phyloP scores from a whole-genome alignment of 2,329 filamentous ascomycete species.

The Fonsecaea pedrosoi region DNA sequence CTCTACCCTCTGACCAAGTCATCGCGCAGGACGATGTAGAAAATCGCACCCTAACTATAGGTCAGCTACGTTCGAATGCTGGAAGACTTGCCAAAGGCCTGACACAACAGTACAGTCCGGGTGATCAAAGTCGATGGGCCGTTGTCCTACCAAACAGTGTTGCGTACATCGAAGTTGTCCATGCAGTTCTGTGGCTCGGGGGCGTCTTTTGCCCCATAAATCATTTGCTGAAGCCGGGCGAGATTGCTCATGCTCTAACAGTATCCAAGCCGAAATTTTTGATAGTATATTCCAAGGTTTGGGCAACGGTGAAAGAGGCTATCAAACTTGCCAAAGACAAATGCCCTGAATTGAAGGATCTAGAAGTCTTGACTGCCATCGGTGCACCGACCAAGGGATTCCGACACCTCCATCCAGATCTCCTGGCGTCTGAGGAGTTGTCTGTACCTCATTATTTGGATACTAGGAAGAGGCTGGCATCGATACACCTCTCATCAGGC shows the following conservation, averaged over 20 bases:
- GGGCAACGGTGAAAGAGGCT: conserved; percentile 45
- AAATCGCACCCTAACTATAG: conserved; percentile 55
- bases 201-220: conserved; percentile 25
- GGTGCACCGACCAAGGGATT: conserved; percentile 16
- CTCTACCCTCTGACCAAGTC: conserved; percentile 44
- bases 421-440: conserved; percentile 44
- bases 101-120: conserved; percentile 46
- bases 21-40: conserved; percentile 52
- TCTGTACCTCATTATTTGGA: conserved; percentile 49
- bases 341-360: conserved; percentile 46
- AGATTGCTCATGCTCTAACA: conserved; percentile 41
- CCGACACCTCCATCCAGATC: conserved; percentile 42
- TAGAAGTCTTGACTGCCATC: conserved; percentile 48
- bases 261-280: conserved; percentile 53
- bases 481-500: conserved; percentile 68
- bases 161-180: conserved; percentile 51
- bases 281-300: conserved; percentile 48
- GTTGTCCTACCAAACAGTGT: conserved; percentile 56
- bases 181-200: conserved; percentile 23
- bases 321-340: conserved; percentile 44
- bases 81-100: conserved; percentile 53
- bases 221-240: conserved; percentile 22
- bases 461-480: conserved; percentile 47
- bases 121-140: conserved; percentile 47
- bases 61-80: conserved; percentile 51